phyloP scores from a whole-genome alignment of 768 basidiomycete species.

The Exidia glandulosa region DNA sequence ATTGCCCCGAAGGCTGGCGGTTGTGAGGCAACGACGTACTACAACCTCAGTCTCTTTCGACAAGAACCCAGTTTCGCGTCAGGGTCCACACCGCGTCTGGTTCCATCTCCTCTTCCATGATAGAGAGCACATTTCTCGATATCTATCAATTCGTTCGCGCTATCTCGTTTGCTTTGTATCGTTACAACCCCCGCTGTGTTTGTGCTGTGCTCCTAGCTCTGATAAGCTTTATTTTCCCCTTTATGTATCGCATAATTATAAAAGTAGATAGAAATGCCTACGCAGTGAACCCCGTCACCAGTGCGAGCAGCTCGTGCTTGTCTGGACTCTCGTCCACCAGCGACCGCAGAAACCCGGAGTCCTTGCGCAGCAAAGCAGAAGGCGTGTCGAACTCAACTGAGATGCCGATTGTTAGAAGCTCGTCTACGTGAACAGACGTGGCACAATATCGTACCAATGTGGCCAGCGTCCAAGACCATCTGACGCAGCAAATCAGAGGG shows the following conservation, averaged over 20 bases:
- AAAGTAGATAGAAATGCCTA: no score
- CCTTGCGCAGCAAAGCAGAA: constrained; percentile 17
- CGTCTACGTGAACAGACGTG: not conserved
- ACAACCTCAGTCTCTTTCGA: not conserved
- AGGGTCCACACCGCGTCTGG: no score
- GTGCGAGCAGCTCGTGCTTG: constrained; percentile 5
- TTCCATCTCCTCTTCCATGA: no score
- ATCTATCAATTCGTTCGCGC: no score
- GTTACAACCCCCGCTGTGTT: no score
- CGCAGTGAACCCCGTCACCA: no score
- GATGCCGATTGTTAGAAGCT: not conserved
- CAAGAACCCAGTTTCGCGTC: not conserved
- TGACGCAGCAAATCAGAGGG: constrained; percentile 6
- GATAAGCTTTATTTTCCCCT: no score
- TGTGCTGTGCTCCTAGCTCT: not conserved
- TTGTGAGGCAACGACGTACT: not conserved
- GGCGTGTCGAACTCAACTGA: constrained; percentile 47
- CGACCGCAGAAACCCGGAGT: constrained; percentile 12
- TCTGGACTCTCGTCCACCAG: constrained; percentile 16
- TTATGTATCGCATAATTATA: no score
- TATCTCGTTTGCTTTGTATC: no score
- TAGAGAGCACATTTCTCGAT: no score
- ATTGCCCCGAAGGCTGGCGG: not conserved
- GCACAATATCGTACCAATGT: constrained; percentile 13
- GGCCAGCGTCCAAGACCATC: constrained; percentile 46